phyloP scores from a whole-genome alignment of 371 early-diverging fungal species.

The Apophysomyces trapeziformis region DNA sequence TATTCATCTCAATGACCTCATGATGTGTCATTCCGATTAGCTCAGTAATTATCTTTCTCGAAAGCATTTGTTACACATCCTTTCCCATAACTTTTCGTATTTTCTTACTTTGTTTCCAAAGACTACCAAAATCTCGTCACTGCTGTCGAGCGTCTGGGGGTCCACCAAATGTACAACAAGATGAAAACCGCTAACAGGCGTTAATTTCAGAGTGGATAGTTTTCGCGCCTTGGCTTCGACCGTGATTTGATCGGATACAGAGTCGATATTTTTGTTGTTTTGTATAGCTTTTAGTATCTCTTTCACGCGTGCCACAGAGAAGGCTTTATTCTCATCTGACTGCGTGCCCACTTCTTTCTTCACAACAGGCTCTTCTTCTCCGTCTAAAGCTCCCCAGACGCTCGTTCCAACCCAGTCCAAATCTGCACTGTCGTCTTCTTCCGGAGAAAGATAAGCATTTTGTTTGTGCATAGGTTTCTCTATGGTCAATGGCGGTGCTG shows the following conservation, averaged over 20 bases:
- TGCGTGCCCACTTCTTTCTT: background rate
- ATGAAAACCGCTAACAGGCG: background rate
- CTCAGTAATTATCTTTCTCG: background rate
- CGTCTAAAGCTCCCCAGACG: background rate
- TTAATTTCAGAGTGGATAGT: background rate
- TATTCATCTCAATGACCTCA: slow-evolving; percentile 1
- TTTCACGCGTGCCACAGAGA: background rate
- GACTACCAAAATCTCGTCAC: background rate
- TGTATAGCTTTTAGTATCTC: background rate
- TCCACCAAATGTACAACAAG: slow-evolving; percentile 1
- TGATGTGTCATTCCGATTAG: slow-evolving; percentile 1
- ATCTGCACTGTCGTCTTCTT: background rate
- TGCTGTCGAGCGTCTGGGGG: background rate
- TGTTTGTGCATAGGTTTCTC: background rate
- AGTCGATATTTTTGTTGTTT: background rate
- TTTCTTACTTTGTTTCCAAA: background rate
- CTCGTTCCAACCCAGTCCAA: background rate
- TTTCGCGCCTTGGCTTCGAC: background rate
- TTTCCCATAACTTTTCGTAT: too few species aligned
- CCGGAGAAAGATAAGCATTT: background rate
- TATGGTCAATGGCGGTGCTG: background rate
- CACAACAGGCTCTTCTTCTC: background rate
- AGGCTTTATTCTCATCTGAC: background rate
- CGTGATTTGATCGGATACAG: background rate
- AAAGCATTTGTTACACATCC: too few species aligned